These are phyloP conservation scores for Emergomyces orientalis DNA, from an alignment of 2,329 filamentous ascomycete species.

Conservation along the genomic window DNA sequence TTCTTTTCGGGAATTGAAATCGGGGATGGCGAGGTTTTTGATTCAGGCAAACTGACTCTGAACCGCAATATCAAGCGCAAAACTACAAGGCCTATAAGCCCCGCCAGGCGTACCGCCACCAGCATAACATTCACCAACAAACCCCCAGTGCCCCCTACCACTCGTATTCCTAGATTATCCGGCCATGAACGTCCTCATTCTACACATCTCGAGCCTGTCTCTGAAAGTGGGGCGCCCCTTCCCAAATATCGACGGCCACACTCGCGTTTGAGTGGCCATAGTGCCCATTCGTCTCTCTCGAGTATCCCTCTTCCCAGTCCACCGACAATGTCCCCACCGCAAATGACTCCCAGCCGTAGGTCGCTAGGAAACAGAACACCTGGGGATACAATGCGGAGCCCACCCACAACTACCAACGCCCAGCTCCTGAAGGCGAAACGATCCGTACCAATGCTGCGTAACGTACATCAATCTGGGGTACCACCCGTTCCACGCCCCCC, in stretches of 20 bases:
- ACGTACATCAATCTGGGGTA: slow-evolving; percentile 28
- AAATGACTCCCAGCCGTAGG: slow-evolving; percentile 53
- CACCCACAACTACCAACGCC: slow-evolving; percentile 45
- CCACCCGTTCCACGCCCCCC: slow-evolving; percentile 30
- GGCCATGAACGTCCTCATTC: slow-evolving; percentile 62
- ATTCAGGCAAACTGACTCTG: slow-evolving; percentile 68
- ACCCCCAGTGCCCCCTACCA: slow-evolving; percentile 42
- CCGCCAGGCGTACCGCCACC: slow-evolving; percentile 61
- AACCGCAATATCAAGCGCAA: slow-evolving; percentile 91
- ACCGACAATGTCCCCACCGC: slow-evolving; percentile 48
- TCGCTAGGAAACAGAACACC: slow-evolving; percentile 42
- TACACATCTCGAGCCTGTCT: slow-evolving; percentile 75
- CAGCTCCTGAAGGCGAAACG: slow-evolving; percentile 52
- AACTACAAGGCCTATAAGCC: slow-evolving; percentile 57
- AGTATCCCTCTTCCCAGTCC: slow-evolving; percentile 54
- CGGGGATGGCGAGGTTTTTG: slow-evolving; percentile 71
- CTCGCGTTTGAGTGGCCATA: slow-evolving; percentile 57
- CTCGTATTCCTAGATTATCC: slow-evolving; percentile 70
- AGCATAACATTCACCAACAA: slow-evolving; percentile 90
- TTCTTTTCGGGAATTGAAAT: slow-evolving; percentile 81
- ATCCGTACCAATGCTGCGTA: slow-evolving; percentile 51
- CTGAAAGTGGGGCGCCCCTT: slow-evolving; percentile 72
- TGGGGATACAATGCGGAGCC: slow-evolving; percentile 30
- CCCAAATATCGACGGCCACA: slow-evolving; percentile 53
- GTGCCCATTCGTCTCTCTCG: slow-evolving; percentile 58